Percentiles rank a stretch among this genome's conserved stretches.
phyloP scores from a whole-genome alignment of 139 green algal genomes.

The Chloropicon primus region DNA sequence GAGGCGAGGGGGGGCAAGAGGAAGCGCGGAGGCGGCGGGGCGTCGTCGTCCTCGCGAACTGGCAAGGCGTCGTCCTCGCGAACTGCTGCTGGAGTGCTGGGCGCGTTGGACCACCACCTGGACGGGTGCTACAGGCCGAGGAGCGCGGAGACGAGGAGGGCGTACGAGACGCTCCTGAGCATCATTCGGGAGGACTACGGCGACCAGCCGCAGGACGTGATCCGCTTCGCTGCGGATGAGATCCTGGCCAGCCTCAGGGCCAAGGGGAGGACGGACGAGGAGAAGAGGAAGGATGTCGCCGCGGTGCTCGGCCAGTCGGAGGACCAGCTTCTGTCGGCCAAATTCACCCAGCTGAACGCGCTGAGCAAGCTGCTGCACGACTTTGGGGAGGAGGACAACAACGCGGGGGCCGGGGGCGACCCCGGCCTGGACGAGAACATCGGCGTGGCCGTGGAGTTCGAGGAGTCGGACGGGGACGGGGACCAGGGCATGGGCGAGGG shows the following conservation, averaged over 20 bases:
- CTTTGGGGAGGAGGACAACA: constrained; percentile 73
- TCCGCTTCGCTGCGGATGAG: constrained; percentile 90
- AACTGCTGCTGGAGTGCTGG: constrained; percentile 2
- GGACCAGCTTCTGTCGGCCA: constrained; percentile 29
- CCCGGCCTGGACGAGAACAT: constrained; percentile 42
- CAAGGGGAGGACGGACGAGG: constrained; percentile 51
- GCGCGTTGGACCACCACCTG: constrained; percentile 65
- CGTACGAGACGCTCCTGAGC: constrained; percentile 83
- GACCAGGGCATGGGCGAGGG: constrained; percentile 7
- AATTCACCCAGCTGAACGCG: constrained; percentile 73
- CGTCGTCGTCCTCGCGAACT: neutral
- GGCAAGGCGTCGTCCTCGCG: neutral
- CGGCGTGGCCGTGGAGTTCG: constrained; percentile 78
- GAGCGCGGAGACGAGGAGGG: constrained; percentile 74
- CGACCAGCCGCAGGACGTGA: constrained; percentile 83
- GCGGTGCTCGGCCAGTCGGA: constrained; percentile 51
- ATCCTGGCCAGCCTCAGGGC: constrained; percentile 84
- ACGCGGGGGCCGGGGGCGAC: constrained; percentile 50
- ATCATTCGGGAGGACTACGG: constrained; percentile 74
- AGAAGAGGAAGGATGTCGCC: constrained; percentile 52
- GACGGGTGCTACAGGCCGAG: constrained; percentile 47
- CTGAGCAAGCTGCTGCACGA: constrained; percentile 86
- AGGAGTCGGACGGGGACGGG: constrained; percentile 18
- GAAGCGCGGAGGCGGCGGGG: neutral
- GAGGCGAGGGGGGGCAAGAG: constrained; percentile 20